Conservation (phyloP, 129 eudicot genomes). For the Kitagawia praeruptora region DNA sequence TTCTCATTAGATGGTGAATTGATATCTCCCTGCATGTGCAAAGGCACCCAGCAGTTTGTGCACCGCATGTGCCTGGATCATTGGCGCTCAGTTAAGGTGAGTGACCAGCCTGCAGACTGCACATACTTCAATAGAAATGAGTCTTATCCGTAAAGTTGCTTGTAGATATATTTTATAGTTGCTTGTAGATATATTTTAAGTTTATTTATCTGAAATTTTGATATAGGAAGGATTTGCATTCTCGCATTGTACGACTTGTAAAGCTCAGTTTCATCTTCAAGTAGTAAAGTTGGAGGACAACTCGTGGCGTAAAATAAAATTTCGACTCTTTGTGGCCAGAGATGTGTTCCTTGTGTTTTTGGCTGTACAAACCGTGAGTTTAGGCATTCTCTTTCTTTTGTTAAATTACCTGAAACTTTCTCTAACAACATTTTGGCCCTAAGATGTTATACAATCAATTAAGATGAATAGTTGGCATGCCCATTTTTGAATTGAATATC, state of each 20-base stretch:
- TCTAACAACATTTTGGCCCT: neutral
- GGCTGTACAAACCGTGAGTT: constrained; percentile 77
- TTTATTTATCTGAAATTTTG: neutral
- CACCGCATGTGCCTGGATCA: constrained; percentile 92
- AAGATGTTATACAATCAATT: neutral
- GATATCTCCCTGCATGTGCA: constrained; percentile 97
- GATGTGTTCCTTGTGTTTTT: constrained; percentile 78
- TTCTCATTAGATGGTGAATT: constrained; percentile 55
- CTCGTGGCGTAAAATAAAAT: constrained; percentile 79
- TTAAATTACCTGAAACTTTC: neutral
- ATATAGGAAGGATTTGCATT: constrained; percentile 85
- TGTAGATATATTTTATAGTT: neutral
- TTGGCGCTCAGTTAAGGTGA: constrained; percentile 91
- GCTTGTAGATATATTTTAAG: neutral
- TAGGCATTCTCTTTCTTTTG: constrained; percentile 10
- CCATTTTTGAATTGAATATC: neutral
- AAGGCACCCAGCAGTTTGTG: constrained; percentile 93
- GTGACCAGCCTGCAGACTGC: neutral
- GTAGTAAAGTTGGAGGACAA: constrained; percentile 54
- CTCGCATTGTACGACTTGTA: constrained; percentile 95
- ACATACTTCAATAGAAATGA: neutral
- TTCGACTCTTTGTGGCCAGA: constrained; percentile 87
- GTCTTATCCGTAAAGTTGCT: neutral
- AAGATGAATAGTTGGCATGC: neutral
- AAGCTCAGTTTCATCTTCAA: constrained; percentile 85